Percentiles rank a stretch among this genome's conserved stretches.
These are phyloP conservation scores for Malassezia cuniculi DNA, from an alignment of 1,284 basidiomycete genomes.

Conservation along the genomic window DNA sequence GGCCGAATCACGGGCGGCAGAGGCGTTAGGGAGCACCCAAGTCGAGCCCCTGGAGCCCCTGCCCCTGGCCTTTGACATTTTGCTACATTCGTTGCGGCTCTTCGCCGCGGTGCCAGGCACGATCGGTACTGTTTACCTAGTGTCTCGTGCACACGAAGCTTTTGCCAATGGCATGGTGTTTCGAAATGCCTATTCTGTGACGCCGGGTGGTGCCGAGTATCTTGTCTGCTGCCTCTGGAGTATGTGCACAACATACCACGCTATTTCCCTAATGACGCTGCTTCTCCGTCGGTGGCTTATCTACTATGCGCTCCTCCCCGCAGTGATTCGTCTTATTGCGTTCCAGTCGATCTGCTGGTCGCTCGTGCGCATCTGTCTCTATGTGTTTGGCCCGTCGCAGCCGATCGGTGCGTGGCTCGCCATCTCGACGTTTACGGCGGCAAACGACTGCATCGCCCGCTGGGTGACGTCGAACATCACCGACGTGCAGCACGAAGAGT, in stretches of 20 bases:
- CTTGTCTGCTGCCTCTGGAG: slow-evolving; percentile 34
- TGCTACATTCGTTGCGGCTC: slow-evolving; percentile 34
- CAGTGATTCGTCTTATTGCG: slow-evolving; percentile 66
- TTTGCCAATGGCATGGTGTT: neutral
- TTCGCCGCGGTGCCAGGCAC: slow-evolving; percentile 39
- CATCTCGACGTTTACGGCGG: slow-evolving; percentile 61
- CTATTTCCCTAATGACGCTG: slow-evolving; percentile 63
- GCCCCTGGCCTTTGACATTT: slow-evolving; percentile 21
- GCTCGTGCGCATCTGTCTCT: slow-evolving; percentile 63
- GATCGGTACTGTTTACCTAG: slow-evolving; percentile 34
- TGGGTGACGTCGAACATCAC: slow-evolving; percentile 44
- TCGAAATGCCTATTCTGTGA: slow-evolving; percentile 2
- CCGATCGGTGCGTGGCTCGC: slow-evolving; percentile 66
- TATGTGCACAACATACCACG: slow-evolving; percentile 66
- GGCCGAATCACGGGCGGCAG: neutral
- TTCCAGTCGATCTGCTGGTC: slow-evolving; percentile 77
- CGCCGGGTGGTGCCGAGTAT: slow-evolving; percentile 14
- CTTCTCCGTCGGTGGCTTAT: slow-evolving; percentile 65
- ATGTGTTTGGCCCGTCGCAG: slow-evolving; percentile 55
- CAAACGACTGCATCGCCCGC: slow-evolving; percentile 35
- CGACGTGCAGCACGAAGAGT: slow-evolving; percentile 20
- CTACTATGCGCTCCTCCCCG: slow-evolving; percentile 65
- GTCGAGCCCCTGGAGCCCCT: slow-evolving; percentile 19
- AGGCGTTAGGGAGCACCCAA: neutral
- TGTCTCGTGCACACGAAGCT: slow-evolving; percentile 20